Base-by-base conservation (phyloP, 495 filamentous ascomycete species). In the Annulohypoxylon stygium region DNA sequence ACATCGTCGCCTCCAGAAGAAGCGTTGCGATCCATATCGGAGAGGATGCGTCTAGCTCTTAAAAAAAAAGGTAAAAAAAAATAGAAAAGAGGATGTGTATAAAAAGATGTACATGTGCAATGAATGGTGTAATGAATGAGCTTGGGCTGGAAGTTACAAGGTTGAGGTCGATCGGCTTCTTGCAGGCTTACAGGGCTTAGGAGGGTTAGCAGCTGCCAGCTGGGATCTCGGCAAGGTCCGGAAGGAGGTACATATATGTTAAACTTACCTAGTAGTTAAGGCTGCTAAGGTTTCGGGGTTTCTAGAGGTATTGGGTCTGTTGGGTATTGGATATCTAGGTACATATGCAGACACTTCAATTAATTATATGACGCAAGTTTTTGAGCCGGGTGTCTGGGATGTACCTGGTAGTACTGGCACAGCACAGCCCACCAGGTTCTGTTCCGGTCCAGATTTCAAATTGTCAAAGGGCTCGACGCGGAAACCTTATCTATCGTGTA, bases 1-100 rank as follows among this genome's bases (percentile, higher is more conserved):
- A 73, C 77, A 61, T 79, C 75, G 25, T 76, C 61, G 65, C 66
- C 70, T 23, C 65, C 75, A 20, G 61, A n/a, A 67, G 67, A 61
- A 39, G 67, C 18, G 58, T 68, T 65, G 61, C 55, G 75, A 69
- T 61, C 67, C 77, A 79, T 79, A 7, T 65, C 48, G 71, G 62
- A 37, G 37, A 34, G 47, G 12, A 23, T 36, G 20, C 47, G 43
- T 54, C 60, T 18, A 18, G 61, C 18, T 53, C 57, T 69, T 58
- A 55, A 59, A 16, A 37, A 41, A 26, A 54, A 54, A 3, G 25
- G 14, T 54, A 12, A 23, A 12, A 26, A 37, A 3, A 7, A 45
- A 43, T 20, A 53, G 20, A 45, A 43, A 5, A n/a, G 26, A 26
- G 10, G 16, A 23, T 7, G 10, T 10, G 20, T 14, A 10, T 34